phyloP scores from a whole-genome alignment of 768 basidiomycete species.

The Imleria badia region DNA sequence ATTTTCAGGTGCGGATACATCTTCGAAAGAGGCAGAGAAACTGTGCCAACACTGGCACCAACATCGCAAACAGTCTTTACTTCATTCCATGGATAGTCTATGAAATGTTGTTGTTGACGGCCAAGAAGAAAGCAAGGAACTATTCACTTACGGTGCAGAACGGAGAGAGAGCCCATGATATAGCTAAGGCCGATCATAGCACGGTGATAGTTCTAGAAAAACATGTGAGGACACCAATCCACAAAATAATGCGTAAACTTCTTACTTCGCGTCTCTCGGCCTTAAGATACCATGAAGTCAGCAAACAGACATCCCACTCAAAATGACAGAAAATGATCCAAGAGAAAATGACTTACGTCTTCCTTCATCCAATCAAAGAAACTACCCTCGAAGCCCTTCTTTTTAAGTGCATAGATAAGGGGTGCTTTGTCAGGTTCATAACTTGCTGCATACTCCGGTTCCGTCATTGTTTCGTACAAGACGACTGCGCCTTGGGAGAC shows the following conservation, averaged over 20 bases:
- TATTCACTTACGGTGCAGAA: constrained; percentile 22
- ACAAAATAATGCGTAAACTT: not conserved
- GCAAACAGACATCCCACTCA: not conserved
- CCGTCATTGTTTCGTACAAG: constrained; percentile 26
- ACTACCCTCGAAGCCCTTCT: constrained; percentile 13
- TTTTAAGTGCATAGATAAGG: constrained; percentile 18
- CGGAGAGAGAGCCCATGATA: constrained; percentile 24
- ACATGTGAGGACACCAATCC: not conserved
- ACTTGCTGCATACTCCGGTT: constrained; percentile 25
- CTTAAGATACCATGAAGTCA: constrained; percentile 3
- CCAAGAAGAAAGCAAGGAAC: not conserved
- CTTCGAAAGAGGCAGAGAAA: constrained; percentile 29
- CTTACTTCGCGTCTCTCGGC: constrained; percentile 16
- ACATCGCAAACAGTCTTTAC: constrained; percentile 29
- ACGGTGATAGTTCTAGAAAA: constrained; percentile 20
- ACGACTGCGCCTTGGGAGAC: constrained; percentile 11
- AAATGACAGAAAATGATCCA: not conserved
- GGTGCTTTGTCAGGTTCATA: constrained; percentile 23
- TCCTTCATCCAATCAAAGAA: constrained; percentile 25
- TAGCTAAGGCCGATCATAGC: constrained; percentile 23
- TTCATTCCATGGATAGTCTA: constrained; percentile 29
- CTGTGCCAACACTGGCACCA: constrained; percentile 29
- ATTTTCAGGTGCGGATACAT: constrained; percentile 29
- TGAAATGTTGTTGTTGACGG: not conserved
- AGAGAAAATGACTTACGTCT: constrained; percentile 14